Conservation (phyloP, 2,329 filamentous ascomycete genomes). For the Lasiodiplodia sp. region DNA sequence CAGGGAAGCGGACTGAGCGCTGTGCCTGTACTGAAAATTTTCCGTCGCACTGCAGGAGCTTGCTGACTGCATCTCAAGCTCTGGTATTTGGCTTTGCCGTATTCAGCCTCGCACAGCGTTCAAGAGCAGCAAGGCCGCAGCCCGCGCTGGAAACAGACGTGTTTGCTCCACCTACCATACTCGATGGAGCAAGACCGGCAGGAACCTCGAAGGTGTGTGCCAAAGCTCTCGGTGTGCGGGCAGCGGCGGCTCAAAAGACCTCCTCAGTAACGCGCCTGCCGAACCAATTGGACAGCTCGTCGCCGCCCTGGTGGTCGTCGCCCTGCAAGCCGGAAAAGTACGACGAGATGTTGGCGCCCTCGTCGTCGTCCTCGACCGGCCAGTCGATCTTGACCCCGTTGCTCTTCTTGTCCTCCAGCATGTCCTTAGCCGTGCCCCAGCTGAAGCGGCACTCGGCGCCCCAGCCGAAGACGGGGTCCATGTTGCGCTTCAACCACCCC, state of each 20-base stretch:
- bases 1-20: neutral
- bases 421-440: constrained; percentile 93
- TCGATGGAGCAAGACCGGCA: neutral
- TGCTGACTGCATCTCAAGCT: neutral
- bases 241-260: constrained; percentile 64
- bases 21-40: neutral
- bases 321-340: constrained; percentile 67
- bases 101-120: neutral
- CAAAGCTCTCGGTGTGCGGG: neutral
- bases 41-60: neutral
- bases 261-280: constrained; percentile 74
- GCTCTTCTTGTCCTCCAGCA: constrained; percentile 74
- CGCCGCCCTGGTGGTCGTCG: constrained; percentile 50
- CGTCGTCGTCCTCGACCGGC: constrained; percentile 76
- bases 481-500: constrained; percentile 80
- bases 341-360: constrained; percentile 72
- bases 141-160: neutral
- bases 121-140: neutral
- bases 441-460: constrained; percentile 91
- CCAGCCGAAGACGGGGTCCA: constrained; percentile 96
- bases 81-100: neutral
- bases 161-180: neutral
- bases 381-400: constrained; percentile 77
- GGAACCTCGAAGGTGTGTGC: neutral
- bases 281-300: constrained; percentile 83